Evolutionary conservation across 257 asterid genomes (phyloP).

Genomic region (Thymus mandschuricus): DNA sequence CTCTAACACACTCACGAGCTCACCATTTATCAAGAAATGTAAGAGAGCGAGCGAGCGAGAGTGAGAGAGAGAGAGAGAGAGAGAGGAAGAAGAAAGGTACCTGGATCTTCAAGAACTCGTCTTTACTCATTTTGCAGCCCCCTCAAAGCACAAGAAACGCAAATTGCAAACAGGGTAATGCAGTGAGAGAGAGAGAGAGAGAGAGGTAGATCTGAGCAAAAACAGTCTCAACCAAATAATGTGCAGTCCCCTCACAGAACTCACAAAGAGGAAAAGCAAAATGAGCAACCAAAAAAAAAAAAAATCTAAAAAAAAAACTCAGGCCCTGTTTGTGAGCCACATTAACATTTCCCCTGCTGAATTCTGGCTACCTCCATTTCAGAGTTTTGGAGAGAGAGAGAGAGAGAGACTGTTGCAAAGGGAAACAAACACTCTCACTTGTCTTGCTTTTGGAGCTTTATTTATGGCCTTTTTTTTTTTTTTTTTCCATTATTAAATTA

Average conservation of each 20-base stretch:
- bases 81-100: slow-evolving; percentile 30
- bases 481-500: not conserved
- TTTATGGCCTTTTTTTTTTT: slow-evolving; percentile 39
- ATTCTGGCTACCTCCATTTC: slow-evolving; percentile 57
- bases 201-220: slow-evolving; percentile 38
- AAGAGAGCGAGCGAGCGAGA: not conserved
- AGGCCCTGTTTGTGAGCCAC: slow-evolving; percentile 28
- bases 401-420: slow-evolving; percentile 32
- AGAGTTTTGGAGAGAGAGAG: slow-evolving; percentile 47
- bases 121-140: slow-evolving; percentile 51
- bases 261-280: slow-evolving; percentile 19
- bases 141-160: slow-evolving; percentile 25
- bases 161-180: slow-evolving; percentile 28
- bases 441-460: slow-evolving; percentile 43
- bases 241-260: slow-evolving; percentile 30
- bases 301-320: slow-evolving; percentile 6
- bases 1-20: slow-evolving; percentile 11
- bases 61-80: not conserved
- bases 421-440: slow-evolving; percentile 32
- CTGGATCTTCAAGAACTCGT: slow-evolving; percentile 64
- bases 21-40: slow-evolving; percentile 23
- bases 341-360: slow-evolving; percentile 33
- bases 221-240: slow-evolving; percentile 27
- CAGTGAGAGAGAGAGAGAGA: slow-evolving; percentile 26
- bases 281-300: too few relatives aligned